A percentile compares a stretch with the other conserved stretches of the same genome.
phyloP scores from a whole-genome alignment of 495 filamentous ascomycete genomes.

The Articulospora tetracladia region DNA sequence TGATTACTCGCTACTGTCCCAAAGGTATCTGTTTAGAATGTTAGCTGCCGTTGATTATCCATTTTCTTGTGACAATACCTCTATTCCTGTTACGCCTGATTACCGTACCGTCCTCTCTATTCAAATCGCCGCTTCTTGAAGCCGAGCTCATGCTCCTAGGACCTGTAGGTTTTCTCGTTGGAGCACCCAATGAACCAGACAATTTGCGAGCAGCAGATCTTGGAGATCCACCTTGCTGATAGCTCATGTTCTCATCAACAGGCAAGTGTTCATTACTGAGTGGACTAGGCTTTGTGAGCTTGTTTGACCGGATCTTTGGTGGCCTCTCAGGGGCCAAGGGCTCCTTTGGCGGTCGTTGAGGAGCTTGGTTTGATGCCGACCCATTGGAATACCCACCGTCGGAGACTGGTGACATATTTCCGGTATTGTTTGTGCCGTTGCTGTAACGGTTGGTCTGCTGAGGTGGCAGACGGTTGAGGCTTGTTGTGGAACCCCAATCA shows the following conservation, averaged over 20 bases:
- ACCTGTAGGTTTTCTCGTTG: conserved; percentile 26
- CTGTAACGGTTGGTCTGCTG: conserved; percentile 37
- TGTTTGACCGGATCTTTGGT: conserved; percentile 20
- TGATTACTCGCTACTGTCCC: conserved; percentile 37
- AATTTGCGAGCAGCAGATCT: conserved; percentile 19
- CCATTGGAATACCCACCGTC: conserved; percentile 35
- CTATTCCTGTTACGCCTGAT: conserved; percentile 44
- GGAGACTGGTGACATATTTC: conserved; percentile 35
- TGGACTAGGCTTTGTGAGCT: conserved; percentile 27
- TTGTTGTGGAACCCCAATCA: conserved; percentile 60
- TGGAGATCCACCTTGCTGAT: conserved; percentile 21
- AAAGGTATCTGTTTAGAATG: conserved; percentile 45
- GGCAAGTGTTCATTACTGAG: conserved; percentile 24
- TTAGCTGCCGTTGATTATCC: background rate
- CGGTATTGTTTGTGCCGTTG: conserved; percentile 33
- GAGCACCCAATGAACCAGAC: conserved; percentile 20
- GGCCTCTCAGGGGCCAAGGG: conserved; percentile 28
- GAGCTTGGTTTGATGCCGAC: conserved; percentile 23
- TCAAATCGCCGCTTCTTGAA: conserved; percentile 36
- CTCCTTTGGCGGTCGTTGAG: conserved; percentile 51
- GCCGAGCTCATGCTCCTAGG: conserved; percentile 28
- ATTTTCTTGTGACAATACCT: conserved; percentile 32
- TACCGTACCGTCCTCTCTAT: conserved; percentile 41
- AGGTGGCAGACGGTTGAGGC: conserved; percentile 26
- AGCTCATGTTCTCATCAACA: conserved; percentile 7